Base-by-base conservation (phyloP, 1,139 yeast species). In the Meyerozyma sp. region DNA sequence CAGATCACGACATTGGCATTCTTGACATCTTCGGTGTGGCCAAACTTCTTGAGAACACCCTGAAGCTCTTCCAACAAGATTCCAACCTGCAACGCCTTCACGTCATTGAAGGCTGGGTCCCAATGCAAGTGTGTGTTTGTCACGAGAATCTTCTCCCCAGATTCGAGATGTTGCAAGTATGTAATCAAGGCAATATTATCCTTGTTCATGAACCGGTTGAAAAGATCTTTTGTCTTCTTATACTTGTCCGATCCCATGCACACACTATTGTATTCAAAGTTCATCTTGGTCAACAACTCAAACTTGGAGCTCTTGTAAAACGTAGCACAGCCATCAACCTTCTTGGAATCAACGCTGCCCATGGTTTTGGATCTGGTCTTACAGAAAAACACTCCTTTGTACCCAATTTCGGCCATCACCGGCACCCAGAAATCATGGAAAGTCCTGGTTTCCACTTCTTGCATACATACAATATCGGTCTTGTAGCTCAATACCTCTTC, bases 101-200 rank as follows among this genome's bases (percentile, higher is more conserved):
- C 99, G 68, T 94, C 99, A 61, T 89, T 88, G 61, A 82, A 88
- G 40, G 89, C 90, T 8, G 98, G 98, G 68, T 93, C 98, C 98
- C 98, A 94, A 63, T 91, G 97, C 63, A 93, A 79, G 73, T 94
- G 99, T 0, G 98, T 91, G 56, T 91, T 93, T 3, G 86, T 90
- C 39, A 89, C 74, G 51, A 88, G 74, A 41, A 93, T 67, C 50
- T 78, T 76, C 59, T 84, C 88, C 9, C 91, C 91, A 9, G 91
- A 77, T 43, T 75, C 76, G 36, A 71, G 65, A 59, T 87, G 94
- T 57, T 87, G 91, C 53, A 94, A 77, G 47, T 83, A 80, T n/a
- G 86, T 71, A 43, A 89, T 79, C 46, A 88, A 72, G 8, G 97
- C 98, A 55, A 93, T 81, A 57, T 94, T 90, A 65, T 94, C 98